Conservation (phyloP, 2,329 filamentous ascomycete genomes). For the Alternaria arbusti region DNA sequence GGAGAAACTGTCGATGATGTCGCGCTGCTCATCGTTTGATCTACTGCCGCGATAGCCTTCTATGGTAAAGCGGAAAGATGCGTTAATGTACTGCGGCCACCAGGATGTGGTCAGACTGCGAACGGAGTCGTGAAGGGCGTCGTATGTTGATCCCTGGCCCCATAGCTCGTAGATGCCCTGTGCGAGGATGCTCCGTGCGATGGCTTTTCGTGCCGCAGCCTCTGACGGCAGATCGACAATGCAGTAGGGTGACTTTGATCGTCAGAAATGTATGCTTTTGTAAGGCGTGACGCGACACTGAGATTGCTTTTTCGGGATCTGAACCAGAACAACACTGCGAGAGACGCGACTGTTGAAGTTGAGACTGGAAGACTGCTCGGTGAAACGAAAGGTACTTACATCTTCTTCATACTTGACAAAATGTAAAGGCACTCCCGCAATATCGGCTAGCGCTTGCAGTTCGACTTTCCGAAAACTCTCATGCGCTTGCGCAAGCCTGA, state of each 20-base stretch:
- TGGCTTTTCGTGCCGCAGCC: slow-evolving; percentile 68
- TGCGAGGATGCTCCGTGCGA: slow-evolving; percentile 79
- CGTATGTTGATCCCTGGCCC: slow-evolving; percentile 73
- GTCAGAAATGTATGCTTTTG: slow-evolving; percentile 10
- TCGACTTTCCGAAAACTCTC: slow-evolving; percentile 90
- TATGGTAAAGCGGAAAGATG: slow-evolving; percentile 82
- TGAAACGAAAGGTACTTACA: slow-evolving; percentile 60
- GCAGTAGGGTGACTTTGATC: slow-evolving; percentile 81
- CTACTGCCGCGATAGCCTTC: slow-evolving; percentile 83
- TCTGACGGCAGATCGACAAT: slow-evolving; percentile 71
- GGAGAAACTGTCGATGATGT: slow-evolving; percentile 80
- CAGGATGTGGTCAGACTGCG: slow-evolving; percentile 63
- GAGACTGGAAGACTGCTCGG: neutral
- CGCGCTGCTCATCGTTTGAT: slow-evolving; percentile 66
- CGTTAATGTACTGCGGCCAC: slow-evolving; percentile 70
- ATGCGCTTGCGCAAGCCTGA: slow-evolving; percentile 88
- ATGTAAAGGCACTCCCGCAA: slow-evolving; percentile 71
- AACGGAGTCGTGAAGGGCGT: slow-evolving; percentile 71
- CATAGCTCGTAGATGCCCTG: slow-evolving; percentile 90
- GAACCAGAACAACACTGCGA: neutral
- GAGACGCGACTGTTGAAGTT: slow-evolving; percentile 4
- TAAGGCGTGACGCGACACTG: neutral
- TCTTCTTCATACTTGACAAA: slow-evolving; percentile 76
- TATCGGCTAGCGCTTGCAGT: slow-evolving; percentile 76
- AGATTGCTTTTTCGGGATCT: neutral